These are phyloP conservation scores for Lasiosphaeria ovina DNA, from an alignment of 495 filamentous ascomycete genomes.

Conservation along the genomic window DNA sequence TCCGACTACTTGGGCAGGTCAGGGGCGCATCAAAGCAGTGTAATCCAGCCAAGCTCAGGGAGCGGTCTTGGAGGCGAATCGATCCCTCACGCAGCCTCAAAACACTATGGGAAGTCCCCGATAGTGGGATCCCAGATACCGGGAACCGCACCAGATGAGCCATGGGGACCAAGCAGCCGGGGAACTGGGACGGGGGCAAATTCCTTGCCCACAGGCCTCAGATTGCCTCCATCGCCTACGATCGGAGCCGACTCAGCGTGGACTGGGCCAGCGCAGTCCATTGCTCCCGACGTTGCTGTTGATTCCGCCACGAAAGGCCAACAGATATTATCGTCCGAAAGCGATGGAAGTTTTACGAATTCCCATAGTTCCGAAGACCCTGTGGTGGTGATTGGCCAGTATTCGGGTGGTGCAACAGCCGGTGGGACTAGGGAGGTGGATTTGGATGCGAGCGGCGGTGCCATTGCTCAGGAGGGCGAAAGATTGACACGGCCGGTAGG, in stretches of 20 bases:
- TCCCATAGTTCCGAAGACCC: not conserved
- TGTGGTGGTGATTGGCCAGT: not conserved
- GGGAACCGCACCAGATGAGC: too few relatives aligned
- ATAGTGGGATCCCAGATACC: too few relatives aligned
- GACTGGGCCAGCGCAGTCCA: not conserved
- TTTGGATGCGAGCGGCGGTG: constrained; percentile 5
- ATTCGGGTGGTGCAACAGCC: not conserved
- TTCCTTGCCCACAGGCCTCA: too few relatives aligned
- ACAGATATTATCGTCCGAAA: not conserved
- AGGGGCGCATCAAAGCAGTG: not conserved
- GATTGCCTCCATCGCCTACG: not conserved
- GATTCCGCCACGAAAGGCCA: not conserved
- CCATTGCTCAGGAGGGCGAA: not conserved
- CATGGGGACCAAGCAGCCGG: too few relatives aligned
- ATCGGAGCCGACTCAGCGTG: not conserved
- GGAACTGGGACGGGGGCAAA: too few relatives aligned
- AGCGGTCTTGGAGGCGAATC: not conserved
- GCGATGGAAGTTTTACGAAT: not conserved
- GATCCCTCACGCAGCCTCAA: too few relatives aligned
- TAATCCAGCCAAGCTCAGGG: not conserved
- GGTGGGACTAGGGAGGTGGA: not conserved
- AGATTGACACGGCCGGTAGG: constrained; percentile 13
- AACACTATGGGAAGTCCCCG: too few relatives aligned
- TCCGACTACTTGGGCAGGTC: not conserved
- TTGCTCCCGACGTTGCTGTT: not conserved